phyloP scores from a whole-genome alignment of 2,329 filamentous ascomycete genomes.

The Teratosphaeria gauchensis region DNA sequence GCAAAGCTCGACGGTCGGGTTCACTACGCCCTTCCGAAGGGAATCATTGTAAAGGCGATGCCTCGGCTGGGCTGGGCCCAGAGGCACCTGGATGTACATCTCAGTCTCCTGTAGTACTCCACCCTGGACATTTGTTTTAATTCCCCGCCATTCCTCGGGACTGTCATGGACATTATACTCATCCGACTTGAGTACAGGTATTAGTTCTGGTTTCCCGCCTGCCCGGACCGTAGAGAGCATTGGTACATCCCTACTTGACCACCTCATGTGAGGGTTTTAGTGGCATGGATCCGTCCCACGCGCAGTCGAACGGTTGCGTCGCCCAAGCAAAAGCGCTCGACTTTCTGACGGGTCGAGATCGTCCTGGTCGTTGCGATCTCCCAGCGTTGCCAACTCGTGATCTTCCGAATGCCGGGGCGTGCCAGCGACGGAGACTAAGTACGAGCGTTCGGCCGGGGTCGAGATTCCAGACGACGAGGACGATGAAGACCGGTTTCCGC shows the following conservation, averaged over 20 bases:
- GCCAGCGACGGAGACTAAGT: background rate
- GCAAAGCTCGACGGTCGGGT: background rate
- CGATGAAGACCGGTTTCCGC: background rate
- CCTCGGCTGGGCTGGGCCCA: background rate
- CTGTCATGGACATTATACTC: background rate
- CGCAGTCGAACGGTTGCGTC: background rate
- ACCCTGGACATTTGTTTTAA: background rate
- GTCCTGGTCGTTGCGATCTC: background rate
- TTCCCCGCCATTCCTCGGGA: background rate
- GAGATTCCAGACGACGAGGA: background rate
- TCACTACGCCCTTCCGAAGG: background rate
- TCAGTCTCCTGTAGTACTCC: background rate
- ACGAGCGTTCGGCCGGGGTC: background rate
- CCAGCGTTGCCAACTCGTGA: background rate
- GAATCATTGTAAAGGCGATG: background rate
- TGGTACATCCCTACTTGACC: background rate
- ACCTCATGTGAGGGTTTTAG: background rate
- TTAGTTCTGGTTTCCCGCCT: background rate
- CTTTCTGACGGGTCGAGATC: background rate
- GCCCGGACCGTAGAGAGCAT: background rate
- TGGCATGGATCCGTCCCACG: background rate
- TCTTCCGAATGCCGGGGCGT: background rate
- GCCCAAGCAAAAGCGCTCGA: background rate
- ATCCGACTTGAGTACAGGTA: background rate
- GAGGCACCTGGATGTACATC: background rate